These are phyloP conservation scores for Diaporthe batatas DNA, from an alignment of 2,329 filamentous ascomycete genomes.

Conservation along the genomic window DNA sequence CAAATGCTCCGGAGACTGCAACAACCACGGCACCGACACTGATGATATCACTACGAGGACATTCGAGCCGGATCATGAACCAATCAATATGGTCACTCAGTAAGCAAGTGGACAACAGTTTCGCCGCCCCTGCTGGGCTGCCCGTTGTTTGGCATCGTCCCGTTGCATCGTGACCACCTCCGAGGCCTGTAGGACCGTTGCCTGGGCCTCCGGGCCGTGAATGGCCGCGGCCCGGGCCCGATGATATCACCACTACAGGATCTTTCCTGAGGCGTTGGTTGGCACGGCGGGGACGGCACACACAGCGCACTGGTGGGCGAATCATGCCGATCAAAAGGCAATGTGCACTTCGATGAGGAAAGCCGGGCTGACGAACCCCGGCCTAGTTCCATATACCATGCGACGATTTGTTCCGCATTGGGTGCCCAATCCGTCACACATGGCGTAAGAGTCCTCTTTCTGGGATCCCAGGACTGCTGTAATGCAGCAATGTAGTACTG, in stretches of 20 bases:
- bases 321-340: neutral
- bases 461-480: neutral
- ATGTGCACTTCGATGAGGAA: neutral
- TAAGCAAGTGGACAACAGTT: neutral
- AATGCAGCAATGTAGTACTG: neutral
- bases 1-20: slow-evolving; percentile 10
- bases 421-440: slow-evolving; percentile 4
- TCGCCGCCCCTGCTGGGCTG: neutral
- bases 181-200: neutral
- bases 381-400: neutral
- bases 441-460: neutral
- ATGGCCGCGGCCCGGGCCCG: neutral
- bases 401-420: neutral
- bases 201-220: neutral
- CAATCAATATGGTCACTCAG: neutral
- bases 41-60: slow-evolving; percentile 16
- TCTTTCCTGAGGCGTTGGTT: neutral
- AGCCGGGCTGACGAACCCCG: neutral
- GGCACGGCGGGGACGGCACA: neutral
- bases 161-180: neutral
- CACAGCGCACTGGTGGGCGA: neutral
- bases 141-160: neutral
- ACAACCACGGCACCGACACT: neutral
- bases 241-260: slow-evolving; percentile 33
- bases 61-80: neutral